Evolutionary conservation across 2,329 filamentous ascomycete genomes (phyloP).

Genomic region (Chaetothyriales sp.): DNA sequence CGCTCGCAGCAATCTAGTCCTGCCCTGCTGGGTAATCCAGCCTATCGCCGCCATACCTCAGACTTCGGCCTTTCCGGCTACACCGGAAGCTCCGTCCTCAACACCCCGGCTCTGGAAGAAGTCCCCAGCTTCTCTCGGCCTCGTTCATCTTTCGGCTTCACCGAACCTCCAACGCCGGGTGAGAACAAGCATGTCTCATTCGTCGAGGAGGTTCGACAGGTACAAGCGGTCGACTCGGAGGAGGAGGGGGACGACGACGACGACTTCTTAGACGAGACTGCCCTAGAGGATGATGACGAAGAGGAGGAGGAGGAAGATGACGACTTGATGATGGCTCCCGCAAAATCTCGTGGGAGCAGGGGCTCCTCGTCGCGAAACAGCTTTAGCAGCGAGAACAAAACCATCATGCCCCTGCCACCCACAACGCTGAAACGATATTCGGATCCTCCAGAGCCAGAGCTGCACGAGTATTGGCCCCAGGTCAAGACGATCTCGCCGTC

Average conservation of each 20-base stretch:
- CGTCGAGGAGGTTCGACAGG: constrained; percentile 89
- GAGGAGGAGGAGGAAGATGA: constrained; percentile 47
- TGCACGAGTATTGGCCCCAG: constrained; percentile 11
- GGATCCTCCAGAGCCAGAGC: constrained; percentile 52
- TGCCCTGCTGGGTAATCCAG: constrained; percentile 38
- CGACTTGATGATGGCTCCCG: constrained; percentile 71
- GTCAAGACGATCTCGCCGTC: constrained; percentile 47
- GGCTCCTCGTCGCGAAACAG: constrained; percentile 43
- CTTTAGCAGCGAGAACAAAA: constrained; percentile 57
- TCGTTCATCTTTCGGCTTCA: constrained; percentile 52
- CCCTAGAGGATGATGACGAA: constrained; percentile 33
- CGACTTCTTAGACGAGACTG: constrained; percentile 34
- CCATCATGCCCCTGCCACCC: constrained; percentile 73
- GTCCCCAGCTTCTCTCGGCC: constrained; percentile 27
- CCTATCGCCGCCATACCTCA: constrained; percentile 49
- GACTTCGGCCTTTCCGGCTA: constrained; percentile 55
- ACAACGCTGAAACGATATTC: constrained; percentile 76
- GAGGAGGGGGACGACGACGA: constrained; percentile 68
- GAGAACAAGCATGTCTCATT: constrained; percentile 83
- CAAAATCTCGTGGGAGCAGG: constrained; percentile 38
- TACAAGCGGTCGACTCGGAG: constrained; percentile 82
- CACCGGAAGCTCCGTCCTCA: constrained; percentile 31
- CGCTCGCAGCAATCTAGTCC: constrained; percentile 61
- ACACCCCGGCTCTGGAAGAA: constrained; percentile 39
- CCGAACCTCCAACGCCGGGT: constrained; percentile 37